Evolutionary conservation across 345 rosid genomes (phyloP), one percentile per base, ranked within the genome.

Genomic region (Noccaea bulbosa): DNA sequence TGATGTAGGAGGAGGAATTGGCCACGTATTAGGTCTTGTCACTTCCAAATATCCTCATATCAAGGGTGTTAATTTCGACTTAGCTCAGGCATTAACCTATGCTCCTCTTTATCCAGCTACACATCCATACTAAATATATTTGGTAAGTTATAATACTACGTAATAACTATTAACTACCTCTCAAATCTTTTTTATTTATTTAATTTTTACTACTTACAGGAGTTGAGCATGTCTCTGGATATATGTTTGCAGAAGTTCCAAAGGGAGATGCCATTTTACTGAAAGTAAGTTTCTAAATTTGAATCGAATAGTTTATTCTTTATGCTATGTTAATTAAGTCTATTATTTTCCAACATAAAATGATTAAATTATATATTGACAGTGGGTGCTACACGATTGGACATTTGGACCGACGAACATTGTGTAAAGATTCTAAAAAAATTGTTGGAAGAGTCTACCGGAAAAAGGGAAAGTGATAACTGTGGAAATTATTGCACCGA

Each of bases 201-300:
- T 17, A 17, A 17, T 17, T 17, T 17, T 17, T 17, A 17, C 37
- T 11, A 7, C 44, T 49, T 48, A 58, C 60, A 90, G 97, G 90
- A 46, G 86, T 88, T 6, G 71, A 89, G 74, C 90, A 87, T 49
- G 81, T 86, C 34, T 86, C 92, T 4, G 94, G 98, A 5, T 90
- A 92, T 72, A 92, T 89, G 98, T 89, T 92, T 70, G 71, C 52
- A 0, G 80, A 88, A 40, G 74, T 86, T 52, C 96, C 93, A 9
- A 80, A 78, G 58, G 96, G 82, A 45, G 96, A 89, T 62, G 91
- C 92, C 49, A 56, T 87, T 48, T 87, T 89, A 81, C 85, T 89
- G 88, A 89, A 92, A 87, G 94, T 92, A 44, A 62, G 76, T 43
- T 38, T 8, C 1, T 6, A 46, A 46, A 17, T 17, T 2, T 17